A percentile compares a stretch with the other conserved stretches of the same genome.
These are phyloP conservation scores for Colletotrichum eremochloae DNA, from an alignment of 2,329 filamentous ascomycete genomes.

Conservation along the genomic window DNA sequence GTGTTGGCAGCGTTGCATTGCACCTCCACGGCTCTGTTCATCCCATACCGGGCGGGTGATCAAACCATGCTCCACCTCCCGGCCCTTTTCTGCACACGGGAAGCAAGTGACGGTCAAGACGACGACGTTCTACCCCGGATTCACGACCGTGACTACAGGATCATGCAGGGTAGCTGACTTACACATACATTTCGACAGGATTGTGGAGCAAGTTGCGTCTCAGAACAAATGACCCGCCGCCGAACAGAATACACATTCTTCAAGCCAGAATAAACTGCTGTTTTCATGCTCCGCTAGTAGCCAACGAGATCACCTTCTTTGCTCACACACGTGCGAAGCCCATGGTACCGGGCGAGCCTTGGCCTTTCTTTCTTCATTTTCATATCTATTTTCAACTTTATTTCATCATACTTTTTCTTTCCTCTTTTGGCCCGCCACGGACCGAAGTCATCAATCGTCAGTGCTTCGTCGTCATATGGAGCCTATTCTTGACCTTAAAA, in stretches of 20 bases:
- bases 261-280: background rate
- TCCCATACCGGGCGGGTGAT: slow-evolving; percentile 20
- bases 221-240: background rate
- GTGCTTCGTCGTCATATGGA: slow-evolving; percentile 15
- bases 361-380: background rate
- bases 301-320: background rate
- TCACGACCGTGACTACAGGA: background rate
- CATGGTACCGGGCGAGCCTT: background rate
- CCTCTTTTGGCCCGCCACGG: background rate
- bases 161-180: background rate
- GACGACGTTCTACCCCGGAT: slow-evolving; percentile 27
- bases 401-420: background rate
- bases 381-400: background rate
- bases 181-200: background rate
- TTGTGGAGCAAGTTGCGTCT: background rate
- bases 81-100: background rate
- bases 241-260: background rate
- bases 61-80: background rate
- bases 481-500: slow-evolving; percentile 10
- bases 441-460: slow-evolving; percentile 7
- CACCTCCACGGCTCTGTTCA: slow-evolving; percentile 23
- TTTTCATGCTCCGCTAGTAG: slow-evolving; percentile 3
- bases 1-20: slow-evolving; percentile 3
- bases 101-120: slow-evolving; percentile 14
- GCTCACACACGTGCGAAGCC: background rate